A percentile compares a stretch with the other conserved stretches of the same genome.
Conservation (phyloP, 106 monocot genomes). For the Alisma plantagoaquatica region DNA sequence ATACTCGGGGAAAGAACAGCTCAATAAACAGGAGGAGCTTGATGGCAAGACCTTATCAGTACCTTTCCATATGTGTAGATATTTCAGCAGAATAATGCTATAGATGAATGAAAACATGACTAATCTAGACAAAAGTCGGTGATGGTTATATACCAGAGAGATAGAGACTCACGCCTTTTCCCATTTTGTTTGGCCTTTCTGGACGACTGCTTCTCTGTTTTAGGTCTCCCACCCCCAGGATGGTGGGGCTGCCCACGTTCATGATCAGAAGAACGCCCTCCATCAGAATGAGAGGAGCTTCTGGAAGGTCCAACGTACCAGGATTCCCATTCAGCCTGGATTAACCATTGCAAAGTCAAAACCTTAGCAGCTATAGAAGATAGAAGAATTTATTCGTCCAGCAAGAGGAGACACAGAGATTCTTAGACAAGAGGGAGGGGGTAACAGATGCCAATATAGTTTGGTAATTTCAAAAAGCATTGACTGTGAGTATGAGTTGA, state of each 20-base stretch:
- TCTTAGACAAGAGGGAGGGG: background rate
- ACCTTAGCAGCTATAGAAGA: background rate
- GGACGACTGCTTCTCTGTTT: conserved; percentile 11
- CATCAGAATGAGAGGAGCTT: too few species aligned
- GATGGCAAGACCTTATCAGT: background rate
- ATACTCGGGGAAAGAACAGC: background rate
- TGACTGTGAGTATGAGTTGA: background rate
- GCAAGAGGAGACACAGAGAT: background rate
- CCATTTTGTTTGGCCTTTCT: conserved; percentile 6
- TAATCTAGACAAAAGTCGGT: background rate
- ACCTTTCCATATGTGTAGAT: background rate
- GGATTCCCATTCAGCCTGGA: background rate
- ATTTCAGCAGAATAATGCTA: background rate
- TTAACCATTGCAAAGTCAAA: background rate
- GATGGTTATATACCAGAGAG: background rate
- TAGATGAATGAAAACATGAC: background rate
- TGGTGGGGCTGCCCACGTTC: conserved; percentile 1
- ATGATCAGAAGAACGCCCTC: conserved; percentile 24
- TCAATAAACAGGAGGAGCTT: background rate
- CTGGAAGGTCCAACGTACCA: too few species aligned
- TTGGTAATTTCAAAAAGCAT: background rate
- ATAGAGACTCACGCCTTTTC: conserved; percentile 28
- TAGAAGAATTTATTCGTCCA: background rate
- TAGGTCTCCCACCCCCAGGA: conserved; percentile 2
- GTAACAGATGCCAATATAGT: background rate